phyloP scores from a whole-genome alignment of 257 asterid genomes.

The Salvia splendens region DNA sequence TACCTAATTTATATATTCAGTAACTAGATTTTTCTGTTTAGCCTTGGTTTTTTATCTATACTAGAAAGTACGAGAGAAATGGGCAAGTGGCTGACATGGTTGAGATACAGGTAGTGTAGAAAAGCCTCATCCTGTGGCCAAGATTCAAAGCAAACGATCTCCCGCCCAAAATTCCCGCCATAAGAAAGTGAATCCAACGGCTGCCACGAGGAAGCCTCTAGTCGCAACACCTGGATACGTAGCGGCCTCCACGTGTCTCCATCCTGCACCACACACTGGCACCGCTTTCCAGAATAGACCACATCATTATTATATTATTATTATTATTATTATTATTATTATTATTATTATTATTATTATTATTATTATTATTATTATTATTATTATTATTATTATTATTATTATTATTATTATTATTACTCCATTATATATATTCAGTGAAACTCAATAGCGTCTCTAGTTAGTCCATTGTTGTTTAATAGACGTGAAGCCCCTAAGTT shows the following conservation, averaged over 20 bases:
- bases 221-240: constrained; percentile 35
- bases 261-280: constrained; percentile 19
- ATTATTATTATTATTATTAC: no score
- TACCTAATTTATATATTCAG: no score
- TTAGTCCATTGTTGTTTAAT: background rate
- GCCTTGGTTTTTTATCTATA: background rate
- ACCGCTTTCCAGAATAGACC: constrained; percentile 47
- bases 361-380: no score
- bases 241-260: constrained; percentile 22
- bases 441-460: background rate
- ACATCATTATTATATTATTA: no score
- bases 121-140: background rate
- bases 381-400: no score
- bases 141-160: constrained; percentile 11
- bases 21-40: no score
- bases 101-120: background rate
- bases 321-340: no score
- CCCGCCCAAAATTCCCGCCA: constrained; percentile 38
- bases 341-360: no score
- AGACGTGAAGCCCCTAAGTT: background rate
- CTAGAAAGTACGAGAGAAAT: background rate
- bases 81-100: constrained; percentile 15
- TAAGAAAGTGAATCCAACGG: constrained; percentile 11
- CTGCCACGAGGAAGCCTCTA: background rate
- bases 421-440: background rate